A percentile compares a stretch with the other conserved stretches of the same genome.
Conservation (phyloP, 1,284 basidiomycete genomes). For the Cryptococcus amylolentus region DNA sequence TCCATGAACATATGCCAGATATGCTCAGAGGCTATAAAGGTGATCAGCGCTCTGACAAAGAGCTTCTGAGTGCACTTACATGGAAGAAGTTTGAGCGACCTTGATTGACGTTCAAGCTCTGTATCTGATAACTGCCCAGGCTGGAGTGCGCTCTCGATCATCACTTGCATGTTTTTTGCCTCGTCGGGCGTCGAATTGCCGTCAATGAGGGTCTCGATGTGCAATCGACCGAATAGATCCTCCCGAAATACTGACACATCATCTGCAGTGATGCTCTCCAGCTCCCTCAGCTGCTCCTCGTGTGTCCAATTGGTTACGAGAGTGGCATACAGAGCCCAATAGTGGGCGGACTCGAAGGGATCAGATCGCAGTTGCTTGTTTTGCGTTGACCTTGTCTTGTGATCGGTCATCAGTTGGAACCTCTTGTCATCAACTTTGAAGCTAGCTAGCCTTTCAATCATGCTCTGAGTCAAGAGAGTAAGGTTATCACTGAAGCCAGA, state of each 20-base stretch:
- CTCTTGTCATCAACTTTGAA: conserved; percentile 69
- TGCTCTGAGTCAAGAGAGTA: conserved; percentile 67
- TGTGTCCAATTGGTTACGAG: conserved; percentile 73
- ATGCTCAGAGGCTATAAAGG: conserved; percentile 61
- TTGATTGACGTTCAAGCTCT: conserved; percentile 57
- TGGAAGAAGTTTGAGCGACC: conserved; percentile 65
- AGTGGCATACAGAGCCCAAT: conserved; percentile 60
- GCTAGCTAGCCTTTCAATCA: conserved; percentile 68
- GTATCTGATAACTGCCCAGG: conserved; percentile 59
- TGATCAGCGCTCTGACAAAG: conserved; percentile 1
- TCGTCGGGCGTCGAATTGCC: conserved; percentile 86
- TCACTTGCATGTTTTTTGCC: conserved; percentile 68
- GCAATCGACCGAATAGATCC: conserved; percentile 64
- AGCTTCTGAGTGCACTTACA: conserved; percentile 50
- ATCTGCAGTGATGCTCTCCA: conserved; percentile 64
- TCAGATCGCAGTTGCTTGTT: conserved; percentile 52
- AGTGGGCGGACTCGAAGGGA: too few species aligned
- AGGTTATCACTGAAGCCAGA: conserved; percentile 93
- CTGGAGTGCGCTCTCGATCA: conserved; percentile 66
- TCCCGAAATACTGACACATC: conserved; percentile 68
- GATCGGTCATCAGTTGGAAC: conserved; percentile 52
- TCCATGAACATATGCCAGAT: conserved; percentile 68
- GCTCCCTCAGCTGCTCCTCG: conserved; percentile 72
- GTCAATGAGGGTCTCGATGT: conserved; percentile 72
- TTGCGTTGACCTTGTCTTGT: neutral